Evolutionary conservation across 2,329 filamentous ascomycete species (phyloP).

Genomic region (Epichloe sibirici): DNA sequence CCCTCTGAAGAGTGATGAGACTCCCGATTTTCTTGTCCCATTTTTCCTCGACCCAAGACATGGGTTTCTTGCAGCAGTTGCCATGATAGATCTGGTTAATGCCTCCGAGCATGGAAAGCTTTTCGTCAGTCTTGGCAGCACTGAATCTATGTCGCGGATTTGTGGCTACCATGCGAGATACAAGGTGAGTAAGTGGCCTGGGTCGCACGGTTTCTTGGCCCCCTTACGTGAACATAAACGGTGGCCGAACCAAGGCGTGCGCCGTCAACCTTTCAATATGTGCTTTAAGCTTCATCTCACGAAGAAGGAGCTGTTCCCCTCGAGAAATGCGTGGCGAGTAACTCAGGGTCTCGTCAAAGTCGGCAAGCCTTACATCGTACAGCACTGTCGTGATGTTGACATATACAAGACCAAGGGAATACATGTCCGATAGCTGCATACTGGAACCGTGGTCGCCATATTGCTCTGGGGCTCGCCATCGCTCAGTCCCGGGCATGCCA

Average conservation of each 20-base stretch:
- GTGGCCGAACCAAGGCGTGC: conserved; percentile 22
- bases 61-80: conserved; percentile 29
- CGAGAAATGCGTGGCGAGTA: conserved; percentile 16
- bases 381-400: conserved; percentile 32
- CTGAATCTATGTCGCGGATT: conserved; percentile 20
- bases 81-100: conserved; percentile 36
- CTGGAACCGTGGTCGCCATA: conserved; percentile 24
- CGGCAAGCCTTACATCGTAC: conserved; percentile 25
- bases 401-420: conserved; percentile 34
- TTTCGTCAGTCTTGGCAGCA: conserved; percentile 26
- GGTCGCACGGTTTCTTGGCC: conserved; percentile 27
- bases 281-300: conserved; percentile 22
- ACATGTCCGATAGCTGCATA: conserved; percentile 36
- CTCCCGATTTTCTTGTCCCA: conserved; percentile 24
- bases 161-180: conserved; percentile 22
- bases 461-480: conserved; percentile 34
- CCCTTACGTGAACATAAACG: conserved; percentile 24
- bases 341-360: conserved; percentile 27
- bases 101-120: conserved; percentile 32
- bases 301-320: conserved; percentile 19
- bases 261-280: conserved; percentile 23
- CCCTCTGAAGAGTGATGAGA: conserved; percentile 17
- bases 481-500: conserved; percentile 27
- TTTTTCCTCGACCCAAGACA: conserved; percentile 23
- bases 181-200: conserved; percentile 27